Evolutionary conservation across 768 basidiomycete genomes (phyloP).

Genomic region (Suillus subaureus): DNA sequence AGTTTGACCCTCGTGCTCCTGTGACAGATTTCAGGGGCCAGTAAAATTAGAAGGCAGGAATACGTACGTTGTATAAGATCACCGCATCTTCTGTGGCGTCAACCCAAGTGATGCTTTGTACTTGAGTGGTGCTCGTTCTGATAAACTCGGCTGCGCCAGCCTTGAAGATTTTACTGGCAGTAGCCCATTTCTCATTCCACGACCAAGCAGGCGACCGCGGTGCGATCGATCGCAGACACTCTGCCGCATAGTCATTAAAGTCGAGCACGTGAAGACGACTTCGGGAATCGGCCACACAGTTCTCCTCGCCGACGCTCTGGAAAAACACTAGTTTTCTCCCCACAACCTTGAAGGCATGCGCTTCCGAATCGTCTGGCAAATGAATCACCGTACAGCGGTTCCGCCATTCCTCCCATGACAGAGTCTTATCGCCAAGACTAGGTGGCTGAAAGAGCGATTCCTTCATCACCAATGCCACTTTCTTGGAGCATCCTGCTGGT

Average conservation of each 20-base stretch:
- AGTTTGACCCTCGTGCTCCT: conserved; percentile 38
- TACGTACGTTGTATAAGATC: conserved; percentile 54
- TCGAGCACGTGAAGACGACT: conserved; percentile 33
- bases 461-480: conserved; percentile 55
- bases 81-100: conserved; percentile 64
- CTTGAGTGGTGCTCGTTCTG: conserved; percentile 44
- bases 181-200: conserved; percentile 27
- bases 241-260: conserved; percentile 30
- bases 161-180: conserved; percentile 32
- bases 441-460: conserved; percentile 52
- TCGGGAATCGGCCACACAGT: conserved; percentile 15
- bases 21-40: conserved; percentile 9
- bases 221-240: conserved; percentile 29
- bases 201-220: conserved; percentile 32
- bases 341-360: conserved; percentile 30
- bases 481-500: conserved; percentile 34
- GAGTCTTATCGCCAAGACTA: conserved; percentile 44
- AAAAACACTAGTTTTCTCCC: conserved; percentile 35
- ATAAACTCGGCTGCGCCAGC: conserved; percentile 29
- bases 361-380: conserved; percentile 28
- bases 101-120: conserved; percentile 50
- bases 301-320: conserved; percentile 26
- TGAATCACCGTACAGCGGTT: conserved; percentile 37
- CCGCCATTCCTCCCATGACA: conserved; percentile 61
- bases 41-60: not conserved